Evolutionary conservation across 148 eudicot genomes (phyloP), one percentile per base, ranked within the genome.

Genomic region (Diospyros kaki): DNA sequence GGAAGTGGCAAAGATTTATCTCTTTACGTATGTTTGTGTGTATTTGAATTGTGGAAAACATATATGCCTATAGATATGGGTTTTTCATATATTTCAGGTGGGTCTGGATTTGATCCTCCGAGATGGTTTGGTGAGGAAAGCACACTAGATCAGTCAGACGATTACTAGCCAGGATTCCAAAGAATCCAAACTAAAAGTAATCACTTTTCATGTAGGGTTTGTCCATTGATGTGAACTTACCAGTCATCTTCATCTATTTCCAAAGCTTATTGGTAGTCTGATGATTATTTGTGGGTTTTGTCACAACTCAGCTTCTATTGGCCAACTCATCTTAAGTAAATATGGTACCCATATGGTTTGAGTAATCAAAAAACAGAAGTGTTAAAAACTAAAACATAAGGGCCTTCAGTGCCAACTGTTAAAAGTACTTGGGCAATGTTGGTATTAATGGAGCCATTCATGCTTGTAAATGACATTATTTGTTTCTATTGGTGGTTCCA

Each of bases 21-120:
- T 38, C 12, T 48, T 38, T 28, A 18, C 13, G 7, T 2, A 9
- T 45, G 12, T 58, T 9, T 14, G 7, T 1, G 14, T 55, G 39
- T 14, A 28, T 28, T 28, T 28, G 28, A 28, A 28, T 48, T 58
- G 6, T 4, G 50, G 17, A 48, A 67, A 62, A 45, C 46, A 58
- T 7, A 39, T 10, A 56, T 39, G 45, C 4, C 10, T 11, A n/a
- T 76, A 46, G 17, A 8, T 53, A 11, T 70, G n/a, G 68, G 56
- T 39, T 12, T 42, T 70, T 68, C 8, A 50, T 64, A 9, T 61
- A 11, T 82, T 69, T 70, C 76, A 87, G 90, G 90, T 58, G 86
- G 90, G 18, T 80, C 86, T 74, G 90, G 90, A 46, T 87, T 84
- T 77, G 90, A 87, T 82, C 90, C 90, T 54, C 90, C 90, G 52